phyloP scores from a whole-genome alignment of 2,329 filamentous ascomycete species.

The Fusarium nurragi region DNA sequence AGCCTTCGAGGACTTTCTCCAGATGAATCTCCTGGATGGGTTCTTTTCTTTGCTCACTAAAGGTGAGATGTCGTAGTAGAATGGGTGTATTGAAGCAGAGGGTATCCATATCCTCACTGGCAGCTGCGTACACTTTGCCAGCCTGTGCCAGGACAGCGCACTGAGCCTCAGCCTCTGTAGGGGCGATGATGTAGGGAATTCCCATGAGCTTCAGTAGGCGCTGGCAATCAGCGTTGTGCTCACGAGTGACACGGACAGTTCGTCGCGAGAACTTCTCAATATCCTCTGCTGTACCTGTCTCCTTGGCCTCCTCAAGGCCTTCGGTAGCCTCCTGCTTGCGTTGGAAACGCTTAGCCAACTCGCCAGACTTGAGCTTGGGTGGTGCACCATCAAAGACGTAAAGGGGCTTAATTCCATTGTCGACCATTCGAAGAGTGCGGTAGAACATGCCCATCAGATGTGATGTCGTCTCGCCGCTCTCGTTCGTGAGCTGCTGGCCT shows the following conservation, averaged over 20 bases:
- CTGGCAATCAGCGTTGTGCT: constrained; percentile 97
- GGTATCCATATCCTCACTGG: constrained; percentile 99
- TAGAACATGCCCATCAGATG: constrained; percentile 99
- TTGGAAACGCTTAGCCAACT: constrained; percentile 94
- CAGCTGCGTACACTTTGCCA: constrained; percentile 95
- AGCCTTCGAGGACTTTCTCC: constrained; percentile 83
- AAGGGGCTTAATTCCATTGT: constrained; percentile 98
- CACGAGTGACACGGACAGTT: constrained; percentile 92
- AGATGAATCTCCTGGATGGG: constrained; percentile 96
- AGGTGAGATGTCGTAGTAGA: constrained; percentile 90
- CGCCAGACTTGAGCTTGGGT: constrained; percentile 96
- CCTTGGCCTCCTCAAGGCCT: constrained; percentile 92
- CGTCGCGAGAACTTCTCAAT: constrained; percentile 96
- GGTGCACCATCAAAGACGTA: constrained; percentile 98
- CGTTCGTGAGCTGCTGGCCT: constrained; percentile 94
- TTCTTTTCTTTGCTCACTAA: constrained; percentile 96
- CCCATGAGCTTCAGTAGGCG: constrained; percentile 93
- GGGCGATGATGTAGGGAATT: constrained; percentile 92
- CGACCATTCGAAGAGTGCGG: constrained; percentile 95
- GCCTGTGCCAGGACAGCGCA: constrained; percentile 89
- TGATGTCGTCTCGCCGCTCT: constrained; percentile 94
- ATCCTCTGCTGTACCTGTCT: constrained; percentile 96
- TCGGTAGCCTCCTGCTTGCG: constrained; percentile 93
- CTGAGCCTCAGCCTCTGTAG: constrained; percentile 96
- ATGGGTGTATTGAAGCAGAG: constrained; percentile 95